Base-by-base conservation (phyloP, 495 filamentous ascomycete genomes). In the Poronia punctata region DNA sequence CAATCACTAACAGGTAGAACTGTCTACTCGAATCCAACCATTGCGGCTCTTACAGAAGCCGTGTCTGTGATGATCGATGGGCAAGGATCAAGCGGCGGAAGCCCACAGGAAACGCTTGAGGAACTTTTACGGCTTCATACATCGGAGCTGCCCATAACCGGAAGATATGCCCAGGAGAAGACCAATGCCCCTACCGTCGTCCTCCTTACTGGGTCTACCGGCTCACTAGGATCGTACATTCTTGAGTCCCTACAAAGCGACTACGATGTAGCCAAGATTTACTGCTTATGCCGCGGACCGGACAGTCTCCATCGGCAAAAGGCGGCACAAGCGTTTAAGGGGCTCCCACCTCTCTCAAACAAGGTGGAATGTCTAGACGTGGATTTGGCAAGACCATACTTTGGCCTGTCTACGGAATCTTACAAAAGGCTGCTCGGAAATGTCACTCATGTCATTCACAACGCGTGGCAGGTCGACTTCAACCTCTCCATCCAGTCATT, bases 391-490 rank as follows among this genome's bases (percentile, higher is more conserved):
- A 44, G 37, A 24, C 8, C 43, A 14, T 33, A 44, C 27, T 37
- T 54, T 19, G 51, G 51, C 4, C 48, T 50, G 9, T 33, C 34
- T 3, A 21, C 3, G 3, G 3, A 28, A n/a, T 7, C 8, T 0
- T 50, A 50, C 32, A 28, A 7, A 21, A 20, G 30, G 10, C 20
- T 54, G 0, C 32, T 50, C 8, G 60, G 16, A 2, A 1, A 24
- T 9, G 48, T 43, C 22, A 48, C 43, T 2, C 21, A 40, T 5
- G 12, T 72, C 9, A 53, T 75, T 29, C 71, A 73, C 45, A 69
- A 66, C 41, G 66, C 67, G n/a, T 75, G 70, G 71, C 57, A 48
- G n/a, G 70, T 73, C 23, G 52, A 73, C 48, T 75, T 73, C 58
- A 68, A 70, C 38, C 50, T 52, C 20, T 45, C 64, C 0, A 41